Base-by-base conservation (phyloP, 805 yeast species). In the Isabelozyma pseudorhagii region DNA sequence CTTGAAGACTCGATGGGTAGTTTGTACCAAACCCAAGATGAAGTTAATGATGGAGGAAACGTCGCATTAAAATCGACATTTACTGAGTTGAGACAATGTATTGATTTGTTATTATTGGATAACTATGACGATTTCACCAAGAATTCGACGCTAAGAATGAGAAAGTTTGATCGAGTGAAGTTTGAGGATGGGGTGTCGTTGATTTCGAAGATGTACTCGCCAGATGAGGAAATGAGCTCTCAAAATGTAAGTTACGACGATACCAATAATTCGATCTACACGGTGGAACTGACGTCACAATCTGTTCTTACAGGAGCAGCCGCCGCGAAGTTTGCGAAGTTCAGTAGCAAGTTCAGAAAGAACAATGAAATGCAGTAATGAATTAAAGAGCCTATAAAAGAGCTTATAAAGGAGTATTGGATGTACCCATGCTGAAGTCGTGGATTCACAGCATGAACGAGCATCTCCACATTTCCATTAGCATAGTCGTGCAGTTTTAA, bases 41-140 rank as follows among this genome's bases (percentile, higher is more conserved):
- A 55, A 50, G 64, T 59, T 8, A 53, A 47, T 14, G 62, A 60
- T 29, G 65, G 65, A 50, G 71, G 72, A 2, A 69, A 70, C 29
- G 80, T 77, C 41, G 82, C 89, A 0, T 69, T 89, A 42, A 83
- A 84, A 51, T 82, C 90, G 8, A 87, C 93, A 44, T 87, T 90
- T 56, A 76, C 83, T 6, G 94, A 88, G 58, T 77, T 92, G 49
- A 79, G 91, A 54, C 97, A 93, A 69, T 80, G 87, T 49, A 82
- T 93, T 28, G 85, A 85, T 52, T 69, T 93, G 50, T 71, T 94
- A 55, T 78, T 81, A 55, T 75, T 79, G 18, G 89, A 87, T 11
- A 79, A 81, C 53, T 69, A 80, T 50, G 88, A 84, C 28, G 87
- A 81, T 38, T 90, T 83, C 66, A 78, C 74, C 56, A 82, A 85